Percentiles rank a stretch among this genome's conserved stretches.
These are phyloP conservation scores for Cladosporium sp. DNA, from an alignment of 2,329 filamentous ascomycete species.

Conservation along the genomic window DNA sequence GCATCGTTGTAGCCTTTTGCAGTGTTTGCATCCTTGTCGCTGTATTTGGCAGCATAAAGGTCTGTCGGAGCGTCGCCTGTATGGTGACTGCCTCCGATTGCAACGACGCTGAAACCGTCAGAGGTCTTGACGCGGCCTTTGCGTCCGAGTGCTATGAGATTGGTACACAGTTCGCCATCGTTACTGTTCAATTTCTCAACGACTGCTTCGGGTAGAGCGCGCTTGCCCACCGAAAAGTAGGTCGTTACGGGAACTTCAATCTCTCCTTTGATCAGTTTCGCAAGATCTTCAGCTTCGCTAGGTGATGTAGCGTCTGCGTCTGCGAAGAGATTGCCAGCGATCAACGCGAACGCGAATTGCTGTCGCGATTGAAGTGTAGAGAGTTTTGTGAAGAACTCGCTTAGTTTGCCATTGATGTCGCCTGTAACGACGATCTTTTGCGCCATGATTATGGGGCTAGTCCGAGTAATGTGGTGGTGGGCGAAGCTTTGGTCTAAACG, in stretches of 20 bases:
- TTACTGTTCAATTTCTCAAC: constrained; percentile 69
- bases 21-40: constrained; percentile 61
- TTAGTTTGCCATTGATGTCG: constrained; percentile 73
- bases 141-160: constrained; percentile 85
- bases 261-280: constrained; percentile 64
- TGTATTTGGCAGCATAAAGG: constrained; percentile 73
- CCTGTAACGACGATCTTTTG: constrained; percentile 65
- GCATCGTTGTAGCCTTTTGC: constrained; percentile 64
- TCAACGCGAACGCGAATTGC: constrained; percentile 76
- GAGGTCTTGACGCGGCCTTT: constrained; percentile 83
- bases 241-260: constrained; percentile 74
- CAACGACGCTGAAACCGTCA: constrained; percentile 82
- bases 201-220: constrained; percentile 66
- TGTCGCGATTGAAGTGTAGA: constrained; percentile 80
- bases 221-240: constrained; percentile 81
- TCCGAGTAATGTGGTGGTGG: background rate
- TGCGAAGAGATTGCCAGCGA: constrained; percentile 79
- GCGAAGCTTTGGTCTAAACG: background rate
- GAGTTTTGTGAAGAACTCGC: constrained; percentile 74
- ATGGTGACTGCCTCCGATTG: constrained; percentile 64
- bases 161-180: constrained; percentile 72
- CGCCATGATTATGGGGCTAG: constrained; percentile 13
- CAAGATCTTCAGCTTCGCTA: constrained; percentile 35
- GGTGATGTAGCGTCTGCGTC: constrained; percentile 45
- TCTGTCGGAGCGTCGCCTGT: constrained; percentile 36